phyloP scores from a whole-genome alignment of 345 rosid species.

The Camelina hispida region DNA sequence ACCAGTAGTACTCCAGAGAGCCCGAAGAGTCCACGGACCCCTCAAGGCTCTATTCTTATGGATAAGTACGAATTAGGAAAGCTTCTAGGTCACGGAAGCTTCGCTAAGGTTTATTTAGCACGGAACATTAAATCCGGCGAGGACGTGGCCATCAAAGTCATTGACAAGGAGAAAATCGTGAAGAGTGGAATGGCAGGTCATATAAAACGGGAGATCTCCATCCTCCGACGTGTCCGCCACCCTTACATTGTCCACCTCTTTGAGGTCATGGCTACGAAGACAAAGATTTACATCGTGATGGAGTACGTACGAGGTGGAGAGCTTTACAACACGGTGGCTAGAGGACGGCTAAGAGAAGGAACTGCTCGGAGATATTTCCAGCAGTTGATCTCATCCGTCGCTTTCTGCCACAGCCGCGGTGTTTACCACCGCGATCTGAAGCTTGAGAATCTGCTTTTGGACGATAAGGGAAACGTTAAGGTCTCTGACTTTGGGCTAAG shows the following conservation, averaged over 20 bases:
- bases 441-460: slow-evolving; percentile 83
- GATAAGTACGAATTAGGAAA: slow-evolving; percentile 87
- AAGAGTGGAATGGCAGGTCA: slow-evolving; percentile 55
- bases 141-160: slow-evolving; percentile 86
- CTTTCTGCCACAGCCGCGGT: slow-evolving; percentile 88
- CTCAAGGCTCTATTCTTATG: slow-evolving; percentile 52
- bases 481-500: slow-evolving; percentile 91
- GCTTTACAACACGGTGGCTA: slow-evolving; percentile 70
- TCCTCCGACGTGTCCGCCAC: slow-evolving; percentile 76
- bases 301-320: slow-evolving; percentile 93
- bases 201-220: slow-evolving; percentile 90
- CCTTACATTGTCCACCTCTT: slow-evolving; percentile 67
- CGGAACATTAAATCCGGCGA: slow-evolving; percentile 61
- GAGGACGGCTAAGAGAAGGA: slow-evolving; percentile 74
- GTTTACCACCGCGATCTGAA: slow-evolving; percentile 90
- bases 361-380: slow-evolving; percentile 71
- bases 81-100: slow-evolving; percentile 94
- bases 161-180: slow-evolving; percentile 70
- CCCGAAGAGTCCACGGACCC: slow-evolving; percentile 39
- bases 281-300: slow-evolving; percentile 88
- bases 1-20: slow-evolving; percentile 24
- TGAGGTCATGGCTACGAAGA: slow-evolving; percentile 85
- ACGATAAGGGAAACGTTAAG: slow-evolving; percentile 69
- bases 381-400: slow-evolving; percentile 82
- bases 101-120: slow-evolving; percentile 88